A percentile compares a stretch with the other conserved stretches of the same genome.
These are phyloP conservation scores for Microascus cirrosus DNA, from an alignment of 2,329 filamentous ascomycete genomes.

Conservation along the genomic window DNA sequence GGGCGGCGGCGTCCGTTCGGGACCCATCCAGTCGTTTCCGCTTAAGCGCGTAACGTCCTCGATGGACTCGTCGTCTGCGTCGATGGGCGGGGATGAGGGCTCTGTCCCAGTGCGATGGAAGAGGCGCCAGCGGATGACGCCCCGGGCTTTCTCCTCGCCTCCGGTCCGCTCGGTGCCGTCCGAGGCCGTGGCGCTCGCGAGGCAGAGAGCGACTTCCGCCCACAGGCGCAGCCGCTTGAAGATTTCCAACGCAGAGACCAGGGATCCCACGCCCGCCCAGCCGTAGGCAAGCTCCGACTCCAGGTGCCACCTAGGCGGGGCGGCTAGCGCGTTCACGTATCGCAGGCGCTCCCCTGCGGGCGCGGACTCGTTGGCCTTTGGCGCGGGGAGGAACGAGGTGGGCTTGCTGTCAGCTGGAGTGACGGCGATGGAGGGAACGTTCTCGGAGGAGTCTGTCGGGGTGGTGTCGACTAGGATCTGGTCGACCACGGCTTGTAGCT, in stretches of 20 bases:
- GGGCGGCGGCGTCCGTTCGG: slow-evolving; percentile 53
- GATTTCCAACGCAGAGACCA: slow-evolving; percentile 86
- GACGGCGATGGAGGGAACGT: slow-evolving; percentile 34
- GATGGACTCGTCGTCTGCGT: slow-evolving; percentile 39
- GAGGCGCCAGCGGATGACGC: slow-evolving; percentile 66
- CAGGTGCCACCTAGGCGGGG: slow-evolving; percentile 84
- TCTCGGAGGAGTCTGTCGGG: slow-evolving; percentile 9
- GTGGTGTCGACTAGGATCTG: slow-evolving; percentile 83
- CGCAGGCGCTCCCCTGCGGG: slow-evolving; percentile 63
- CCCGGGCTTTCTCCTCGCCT: slow-evolving; percentile 69
- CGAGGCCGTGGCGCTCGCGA: slow-evolving; percentile 49
- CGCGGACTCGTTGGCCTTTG: slow-evolving; percentile 67
- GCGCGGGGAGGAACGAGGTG: slow-evolving; percentile 70
- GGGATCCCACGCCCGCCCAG: slow-evolving; percentile 82
- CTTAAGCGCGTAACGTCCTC: slow-evolving; percentile 45
- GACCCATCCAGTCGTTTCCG: slow-evolving; percentile 42
- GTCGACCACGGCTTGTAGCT: slow-evolving; percentile 90
- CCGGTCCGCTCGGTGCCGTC: slow-evolving; percentile 41
- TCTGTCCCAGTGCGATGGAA: slow-evolving; percentile 50
- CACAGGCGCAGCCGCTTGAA: slow-evolving; percentile 89
- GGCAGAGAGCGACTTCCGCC: slow-evolving; percentile 88
- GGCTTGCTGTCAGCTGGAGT: slow-evolving; percentile 29
- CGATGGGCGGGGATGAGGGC: slow-evolving; percentile 15
- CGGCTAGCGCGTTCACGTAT: slow-evolving; percentile 74
- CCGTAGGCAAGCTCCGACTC: slow-evolving; percentile 85